These are phyloP conservation scores for Phytophthora sp. DNA, from an alignment of 352 stramenopile species.

Conservation along the genomic window DNA sequence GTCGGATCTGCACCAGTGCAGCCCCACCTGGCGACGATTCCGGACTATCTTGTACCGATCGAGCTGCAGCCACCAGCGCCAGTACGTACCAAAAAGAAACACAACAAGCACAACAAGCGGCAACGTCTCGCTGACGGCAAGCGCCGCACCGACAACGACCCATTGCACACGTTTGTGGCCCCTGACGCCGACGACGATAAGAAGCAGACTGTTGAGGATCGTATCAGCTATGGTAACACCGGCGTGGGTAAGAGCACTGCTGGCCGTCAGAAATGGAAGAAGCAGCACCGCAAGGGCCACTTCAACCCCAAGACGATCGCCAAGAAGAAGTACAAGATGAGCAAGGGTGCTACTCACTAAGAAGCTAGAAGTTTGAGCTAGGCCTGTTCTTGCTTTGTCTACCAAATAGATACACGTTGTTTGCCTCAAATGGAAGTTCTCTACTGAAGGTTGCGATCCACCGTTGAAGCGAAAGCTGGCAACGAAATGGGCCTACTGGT, in stretches of 20 bases:
- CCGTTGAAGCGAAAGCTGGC: constrained; percentile 59
- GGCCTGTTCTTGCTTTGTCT: constrained; percentile 26
- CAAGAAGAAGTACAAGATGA: constrained; percentile 86
- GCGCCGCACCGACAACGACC: constrained; percentile 95
- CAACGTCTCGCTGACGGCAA: constrained; percentile 69
- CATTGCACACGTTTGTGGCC: constrained; percentile 94
- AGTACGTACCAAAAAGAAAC: constrained; percentile 71
- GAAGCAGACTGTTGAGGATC: constrained; percentile 72
- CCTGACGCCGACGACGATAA: constrained; percentile 57
- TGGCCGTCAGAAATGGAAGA: constrained; percentile 95
- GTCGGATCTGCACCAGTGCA: constrained; percentile 95
- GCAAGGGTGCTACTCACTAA: constrained; percentile 70
- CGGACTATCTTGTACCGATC: constrained; percentile 97
- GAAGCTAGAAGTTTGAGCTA: constrained; percentile 8
- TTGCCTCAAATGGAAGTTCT: constrained; percentile 18
- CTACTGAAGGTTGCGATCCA: constrained; percentile 38
- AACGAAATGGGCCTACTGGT: constrained; percentile 40
- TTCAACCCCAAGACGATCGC: constrained; percentile 92
- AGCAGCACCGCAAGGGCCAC: constrained; percentile 89
- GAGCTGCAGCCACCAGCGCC: constrained; percentile 91
- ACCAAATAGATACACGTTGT: constrained; percentile 53
- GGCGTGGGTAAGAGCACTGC: constrained; percentile 93
- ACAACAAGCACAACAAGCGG: constrained; percentile 70
- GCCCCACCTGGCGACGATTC: constrained; percentile 95
- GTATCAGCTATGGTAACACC: constrained; percentile 90